A percentile compares a stretch with the other conserved stretches of the same genome.
Evolutionary conservation across 2,329 filamentous ascomycete species (phyloP).

Genomic region (Emergomyces orientalis): DNA sequence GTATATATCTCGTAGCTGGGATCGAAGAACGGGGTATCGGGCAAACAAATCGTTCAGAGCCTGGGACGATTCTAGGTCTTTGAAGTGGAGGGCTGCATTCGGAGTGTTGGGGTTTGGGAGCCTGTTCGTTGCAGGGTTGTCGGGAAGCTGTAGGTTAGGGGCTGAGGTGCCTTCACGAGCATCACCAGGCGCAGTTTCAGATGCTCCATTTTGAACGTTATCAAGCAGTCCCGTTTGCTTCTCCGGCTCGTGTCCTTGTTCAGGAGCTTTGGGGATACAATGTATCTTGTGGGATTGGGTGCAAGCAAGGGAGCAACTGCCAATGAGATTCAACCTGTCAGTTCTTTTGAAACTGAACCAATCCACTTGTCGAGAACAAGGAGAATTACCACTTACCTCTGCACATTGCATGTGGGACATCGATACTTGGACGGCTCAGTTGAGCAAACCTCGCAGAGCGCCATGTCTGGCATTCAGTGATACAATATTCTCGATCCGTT

Average conservation of each 20-base stretch:
- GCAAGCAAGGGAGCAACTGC: constrained; percentile 40
- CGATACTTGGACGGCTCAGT: constrained; percentile 24
- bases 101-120: background rate
- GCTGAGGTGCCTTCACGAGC: background rate
- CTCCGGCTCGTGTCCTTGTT: constrained; percentile 10
- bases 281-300: constrained; percentile 38
- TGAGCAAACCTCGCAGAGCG: constrained; percentile 23
- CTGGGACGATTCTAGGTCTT: constrained; percentile 21
- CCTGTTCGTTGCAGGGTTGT: background rate
- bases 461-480: constrained; percentile 6
- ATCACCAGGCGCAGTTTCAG: background rate
- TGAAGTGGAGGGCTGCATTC: constrained; percentile 6
- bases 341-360: constrained; percentile 3
- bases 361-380: background rate
- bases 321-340: background rate
- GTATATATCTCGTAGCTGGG: constrained; percentile 36
- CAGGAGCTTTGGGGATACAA: constrained; percentile 25
- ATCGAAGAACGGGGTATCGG: constrained; percentile 31
- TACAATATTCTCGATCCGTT: background rate
- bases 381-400: constrained; percentile 21
- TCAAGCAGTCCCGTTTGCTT: constrained; percentile 1
- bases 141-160: background rate
- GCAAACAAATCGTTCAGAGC: constrained; percentile 32
- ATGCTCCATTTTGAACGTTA: background rate
- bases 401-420: constrained; percentile 22